phyloP scores from a whole-genome alignment of 306 rosid genomes.

The Citrullus amarus region DNA sequence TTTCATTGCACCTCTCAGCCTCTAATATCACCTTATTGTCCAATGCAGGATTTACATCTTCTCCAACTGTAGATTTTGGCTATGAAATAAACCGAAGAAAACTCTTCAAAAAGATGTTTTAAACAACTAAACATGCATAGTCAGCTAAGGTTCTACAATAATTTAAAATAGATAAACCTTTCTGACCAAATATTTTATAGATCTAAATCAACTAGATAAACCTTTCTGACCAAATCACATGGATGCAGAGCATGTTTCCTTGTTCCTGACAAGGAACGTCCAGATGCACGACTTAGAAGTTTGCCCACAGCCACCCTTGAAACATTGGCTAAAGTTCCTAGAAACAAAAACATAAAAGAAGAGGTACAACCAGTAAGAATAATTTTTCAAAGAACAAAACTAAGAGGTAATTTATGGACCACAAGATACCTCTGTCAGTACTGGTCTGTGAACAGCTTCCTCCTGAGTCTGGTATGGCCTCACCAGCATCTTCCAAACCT shows the following conservation, averaged over 20 bases:
- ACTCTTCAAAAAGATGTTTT: neutral
- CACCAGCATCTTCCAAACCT: conserved; percentile 2
- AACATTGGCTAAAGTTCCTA: conserved; percentile 26
- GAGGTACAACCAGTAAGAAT: neutral
- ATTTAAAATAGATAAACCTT: conserved; percentile 10
- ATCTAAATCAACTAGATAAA: conserved; percentile 9
- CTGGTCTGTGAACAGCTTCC: conserved; percentile 10
- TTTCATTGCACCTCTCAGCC: conserved; percentile 25
- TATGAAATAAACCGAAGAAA: conserved; percentile 5
- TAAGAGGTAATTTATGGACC: neutral
- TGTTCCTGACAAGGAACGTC: conserved; percentile 10
- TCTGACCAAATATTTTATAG: neutral
- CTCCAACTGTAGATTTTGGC: conserved; percentile 26
- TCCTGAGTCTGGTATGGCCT: conserved; percentile 7
- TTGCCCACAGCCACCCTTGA: conserved; percentile 32
- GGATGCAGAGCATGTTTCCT: conserved; percentile 9
- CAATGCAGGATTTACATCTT: conserved; percentile 18
- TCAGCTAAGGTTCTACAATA: neutral
- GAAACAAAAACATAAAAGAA: neutral
- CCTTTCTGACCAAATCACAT: conserved; percentile 19
- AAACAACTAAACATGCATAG: neutral
- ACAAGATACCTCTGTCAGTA: conserved; percentile 5
- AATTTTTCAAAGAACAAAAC: neutral
- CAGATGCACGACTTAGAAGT: conserved; percentile 21
- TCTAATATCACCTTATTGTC: conserved; percentile 28